Base-by-base conservation (phyloP, 805 yeast species). In the Starmerella khaoyaiensis region DNA sequence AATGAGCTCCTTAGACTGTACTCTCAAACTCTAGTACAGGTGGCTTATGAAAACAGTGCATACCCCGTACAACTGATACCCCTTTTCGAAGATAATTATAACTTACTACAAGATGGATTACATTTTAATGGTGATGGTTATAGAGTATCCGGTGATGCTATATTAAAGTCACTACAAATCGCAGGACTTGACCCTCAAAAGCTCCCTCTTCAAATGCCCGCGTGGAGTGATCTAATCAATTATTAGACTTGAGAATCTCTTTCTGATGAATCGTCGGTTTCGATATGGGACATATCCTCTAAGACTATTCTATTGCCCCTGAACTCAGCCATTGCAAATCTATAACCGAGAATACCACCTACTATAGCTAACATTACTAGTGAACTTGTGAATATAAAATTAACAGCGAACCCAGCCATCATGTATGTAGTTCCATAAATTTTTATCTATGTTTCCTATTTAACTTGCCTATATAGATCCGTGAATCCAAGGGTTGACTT, bases 111-210 rank as follows among this genome's bases (percentile, higher is more conserved):
- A 11, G 76, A 70, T 42, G 84, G 84, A 4, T 53, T 79, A 29
- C 86, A 79, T 54, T 78, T 61, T 53, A 60, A 69, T 2, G 71
- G 72, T 0, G 51, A 56, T 21, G 76, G 73, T 0, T 78, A 77
- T 55, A 53, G 59, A 4, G 7, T n/a, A 6, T n/a, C 20, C 11
- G 32, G 32, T 29, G 16, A 7, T 14, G 32, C 7, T 10, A 14
- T 29, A 6, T n/a, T 29, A 7, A 23, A 10, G 7, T 21, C 32
- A 12, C 14, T 29, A 7, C 12, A n/a, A n/a, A n/a, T n/a, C n/a
- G n/a, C n/a, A n/a, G n/a, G n/a, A n/a, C n/a, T n/a, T n/a, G n/a
- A n/a, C n/a, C n/a, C n/a, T n/a, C n/a, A n/a, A n/a, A n/a, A n/a
- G n/a, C n/a, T n/a, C n/a, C n/a, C n/a, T n/a, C n/a, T n/a, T n/a